Conservation (phyloP, 495 filamentous ascomycete species). For the Penicillium robsamsonii region DNA sequence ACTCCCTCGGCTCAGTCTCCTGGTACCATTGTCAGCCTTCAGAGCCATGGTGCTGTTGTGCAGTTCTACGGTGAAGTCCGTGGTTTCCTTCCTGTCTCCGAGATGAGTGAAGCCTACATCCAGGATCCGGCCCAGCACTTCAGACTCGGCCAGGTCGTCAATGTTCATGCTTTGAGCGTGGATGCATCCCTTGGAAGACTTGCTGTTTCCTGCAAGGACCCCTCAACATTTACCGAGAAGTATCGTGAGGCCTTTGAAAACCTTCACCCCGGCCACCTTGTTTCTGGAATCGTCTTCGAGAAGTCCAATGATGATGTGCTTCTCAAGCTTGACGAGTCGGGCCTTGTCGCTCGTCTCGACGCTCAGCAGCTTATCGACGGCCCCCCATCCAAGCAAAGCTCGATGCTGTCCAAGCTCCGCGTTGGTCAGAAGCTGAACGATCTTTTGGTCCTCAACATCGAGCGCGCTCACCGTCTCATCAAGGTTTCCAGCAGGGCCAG, state of each 20-base stretch:
- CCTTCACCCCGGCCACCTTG: conserved; percentile 65
- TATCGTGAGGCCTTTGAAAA: conserved; percentile 73
- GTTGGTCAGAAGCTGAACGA: conserved; percentile 78
- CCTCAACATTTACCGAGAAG: conserved; percentile 66
- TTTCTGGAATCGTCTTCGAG: conserved; percentile 76
- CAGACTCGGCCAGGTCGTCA: conserved; percentile 83
- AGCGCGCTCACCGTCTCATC: conserved; percentile 68
- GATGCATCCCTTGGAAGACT: conserved; percentile 68
- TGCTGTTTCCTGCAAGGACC: conserved; percentile 90
- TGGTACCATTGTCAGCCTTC: conserved; percentile 79
- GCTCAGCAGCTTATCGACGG: conserved; percentile 81
- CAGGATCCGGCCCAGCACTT: conserved; percentile 87
- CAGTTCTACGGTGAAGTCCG: conserved; percentile 84
- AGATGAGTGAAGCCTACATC: conserved; percentile 98
- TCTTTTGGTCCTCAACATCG: conserved; percentile 79
- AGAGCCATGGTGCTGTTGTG: conserved; percentile 77
- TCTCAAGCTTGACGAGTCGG: conserved; percentile 67
- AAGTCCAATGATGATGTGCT: conserved; percentile 79
- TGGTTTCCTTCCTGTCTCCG: conserved; percentile 84
- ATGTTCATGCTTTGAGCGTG: conserved; percentile 76
- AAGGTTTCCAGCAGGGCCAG: conserved; percentile 76
- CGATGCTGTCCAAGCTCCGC: conserved; percentile 72
- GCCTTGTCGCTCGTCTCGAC: conserved; percentile 71
- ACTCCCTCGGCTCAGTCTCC: conserved; percentile 67
- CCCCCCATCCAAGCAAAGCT: conserved; percentile 66